phyloP scores from a whole-genome alignment of 1,284 basidiomycete species.

The Microbotryum violaceum region DNA sequence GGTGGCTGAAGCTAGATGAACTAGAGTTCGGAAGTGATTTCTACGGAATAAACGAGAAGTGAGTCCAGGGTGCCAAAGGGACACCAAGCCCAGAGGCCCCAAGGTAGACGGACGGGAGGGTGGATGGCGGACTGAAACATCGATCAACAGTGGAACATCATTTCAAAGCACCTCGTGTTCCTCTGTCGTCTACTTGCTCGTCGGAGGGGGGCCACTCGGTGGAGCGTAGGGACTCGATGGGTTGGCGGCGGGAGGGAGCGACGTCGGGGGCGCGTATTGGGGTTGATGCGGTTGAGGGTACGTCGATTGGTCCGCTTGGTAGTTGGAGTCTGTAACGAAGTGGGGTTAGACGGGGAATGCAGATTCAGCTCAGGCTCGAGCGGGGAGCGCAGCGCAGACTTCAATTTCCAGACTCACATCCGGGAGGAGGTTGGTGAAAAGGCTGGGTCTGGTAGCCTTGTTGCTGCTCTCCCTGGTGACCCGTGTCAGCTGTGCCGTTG shows the following conservation, averaged over 20 bases:
- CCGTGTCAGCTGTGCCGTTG: neutral
- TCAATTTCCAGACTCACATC: constrained; percentile 2
- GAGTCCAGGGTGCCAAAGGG: neutral
- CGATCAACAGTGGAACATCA: neutral
- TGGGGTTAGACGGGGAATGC: neutral
- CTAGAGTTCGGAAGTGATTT: too few relatives aligned
- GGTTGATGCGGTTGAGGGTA: neutral
- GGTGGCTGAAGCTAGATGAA: too few relatives aligned
- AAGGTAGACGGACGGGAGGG: neutral
- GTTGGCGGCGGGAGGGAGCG: constrained; percentile 1
- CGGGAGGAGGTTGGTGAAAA: neutral
- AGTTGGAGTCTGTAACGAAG: too few relatives aligned
- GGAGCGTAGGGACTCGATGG: neutral
- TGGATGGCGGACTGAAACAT: too few relatives aligned
- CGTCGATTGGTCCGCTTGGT: too few relatives aligned
- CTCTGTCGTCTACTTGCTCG: constrained; percentile 1
- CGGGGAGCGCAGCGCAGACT: neutral
- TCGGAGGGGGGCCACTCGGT: neutral
- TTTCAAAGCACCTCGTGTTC: neutral
- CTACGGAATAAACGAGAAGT: neutral
- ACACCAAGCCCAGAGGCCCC: neutral
- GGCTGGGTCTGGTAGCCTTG: neutral
- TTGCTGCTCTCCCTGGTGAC: neutral
- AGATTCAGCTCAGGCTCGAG: neutral
- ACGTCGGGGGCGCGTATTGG: neutral